Percentiles rank a stretch among this genome's conserved stretches.
Conservation (phyloP, 768 basidiomycete genomes). For the Stropharia rugosoannulata region DNA sequence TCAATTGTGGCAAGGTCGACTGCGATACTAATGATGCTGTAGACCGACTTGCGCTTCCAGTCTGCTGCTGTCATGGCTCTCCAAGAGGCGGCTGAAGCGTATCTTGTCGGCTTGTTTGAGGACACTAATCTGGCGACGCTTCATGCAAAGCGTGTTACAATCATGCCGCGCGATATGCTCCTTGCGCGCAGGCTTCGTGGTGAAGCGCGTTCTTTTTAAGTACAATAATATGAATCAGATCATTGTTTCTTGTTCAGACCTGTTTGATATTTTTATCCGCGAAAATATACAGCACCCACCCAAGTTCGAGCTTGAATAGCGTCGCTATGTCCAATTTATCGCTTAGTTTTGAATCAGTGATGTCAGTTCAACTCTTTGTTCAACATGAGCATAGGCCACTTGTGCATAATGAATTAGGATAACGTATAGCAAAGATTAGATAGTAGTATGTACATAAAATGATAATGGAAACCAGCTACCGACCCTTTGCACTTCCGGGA, state of each 20-base stretch:
- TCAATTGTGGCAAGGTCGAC: neutral
- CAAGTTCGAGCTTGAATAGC: too few relatives aligned
- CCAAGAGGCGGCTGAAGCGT: slow-evolving; percentile 84
- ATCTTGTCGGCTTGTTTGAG: slow-evolving; percentile 77
- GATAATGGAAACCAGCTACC: neutral
- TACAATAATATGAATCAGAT: too few relatives aligned
- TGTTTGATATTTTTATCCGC: too few relatives aligned
- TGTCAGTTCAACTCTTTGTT: too few relatives aligned
- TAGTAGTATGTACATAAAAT: neutral
- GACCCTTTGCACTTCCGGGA: neutral
- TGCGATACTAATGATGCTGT: slow-evolving; percentile 47
- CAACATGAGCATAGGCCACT: too few relatives aligned
- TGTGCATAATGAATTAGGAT: too few relatives aligned
- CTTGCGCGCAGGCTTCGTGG: slow-evolving; percentile 79
- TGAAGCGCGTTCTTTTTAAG: slow-evolving; percentile 24
- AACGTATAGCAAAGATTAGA: too few relatives aligned
- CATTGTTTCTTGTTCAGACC: neutral
- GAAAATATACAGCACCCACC: too few relatives aligned
- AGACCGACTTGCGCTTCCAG: slow-evolving; percentile 72
- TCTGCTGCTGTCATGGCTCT: slow-evolving; percentile 75
- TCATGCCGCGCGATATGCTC: slow-evolving; percentile 82
- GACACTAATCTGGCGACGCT: slow-evolving; percentile 78
- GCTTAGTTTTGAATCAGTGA: too few relatives aligned
- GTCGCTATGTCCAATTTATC: too few relatives aligned
- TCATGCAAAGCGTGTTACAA: slow-evolving; percentile 85